Evolutionary conservation across 2,329 filamentous ascomycete genomes (phyloP).

Genomic region (Colletotrichum viniferum): DNA sequence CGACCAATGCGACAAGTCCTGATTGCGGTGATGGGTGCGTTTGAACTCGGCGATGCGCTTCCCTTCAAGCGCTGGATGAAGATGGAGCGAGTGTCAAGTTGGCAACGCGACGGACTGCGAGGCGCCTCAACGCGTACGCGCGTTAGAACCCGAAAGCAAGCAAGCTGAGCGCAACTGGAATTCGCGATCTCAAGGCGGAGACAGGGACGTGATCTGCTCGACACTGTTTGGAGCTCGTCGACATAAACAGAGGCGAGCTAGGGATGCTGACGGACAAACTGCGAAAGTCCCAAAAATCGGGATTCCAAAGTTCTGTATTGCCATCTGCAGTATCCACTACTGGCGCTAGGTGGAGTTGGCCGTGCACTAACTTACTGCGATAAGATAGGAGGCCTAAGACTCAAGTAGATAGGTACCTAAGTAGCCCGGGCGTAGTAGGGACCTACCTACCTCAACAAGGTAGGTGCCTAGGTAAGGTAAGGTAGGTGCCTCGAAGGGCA

Average conservation of each 20-base stretch:
- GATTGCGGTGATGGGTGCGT: not conserved
- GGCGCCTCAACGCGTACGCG: not conserved
- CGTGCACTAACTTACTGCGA: not conserved
- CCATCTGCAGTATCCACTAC: not conserved
- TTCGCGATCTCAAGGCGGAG: not conserved
- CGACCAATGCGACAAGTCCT: not conserved
- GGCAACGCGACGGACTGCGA: not conserved
- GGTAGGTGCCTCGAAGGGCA: too few species aligned
- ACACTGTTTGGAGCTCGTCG: not conserved
- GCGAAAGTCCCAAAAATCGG: not conserved
- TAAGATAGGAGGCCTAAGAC: too few species aligned
- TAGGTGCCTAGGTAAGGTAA: too few species aligned
- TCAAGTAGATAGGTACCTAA: too few species aligned
- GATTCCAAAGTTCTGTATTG: not conserved
- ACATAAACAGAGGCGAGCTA: not conserved
- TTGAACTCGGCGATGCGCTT: not conserved
- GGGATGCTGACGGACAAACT: not conserved
- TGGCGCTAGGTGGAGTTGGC: not conserved
- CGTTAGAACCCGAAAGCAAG: not conserved
- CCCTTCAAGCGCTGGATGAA: not conserved
- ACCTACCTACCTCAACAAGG: too few species aligned
- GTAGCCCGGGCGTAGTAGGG: too few species aligned
- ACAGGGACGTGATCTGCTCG: not conserved
- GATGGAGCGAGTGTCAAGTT: not conserved
- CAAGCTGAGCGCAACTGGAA: not conserved